Conservation (phyloP, 1,284 basidiomycete genomes). For the Sanghuangporus weigelae region DNA sequence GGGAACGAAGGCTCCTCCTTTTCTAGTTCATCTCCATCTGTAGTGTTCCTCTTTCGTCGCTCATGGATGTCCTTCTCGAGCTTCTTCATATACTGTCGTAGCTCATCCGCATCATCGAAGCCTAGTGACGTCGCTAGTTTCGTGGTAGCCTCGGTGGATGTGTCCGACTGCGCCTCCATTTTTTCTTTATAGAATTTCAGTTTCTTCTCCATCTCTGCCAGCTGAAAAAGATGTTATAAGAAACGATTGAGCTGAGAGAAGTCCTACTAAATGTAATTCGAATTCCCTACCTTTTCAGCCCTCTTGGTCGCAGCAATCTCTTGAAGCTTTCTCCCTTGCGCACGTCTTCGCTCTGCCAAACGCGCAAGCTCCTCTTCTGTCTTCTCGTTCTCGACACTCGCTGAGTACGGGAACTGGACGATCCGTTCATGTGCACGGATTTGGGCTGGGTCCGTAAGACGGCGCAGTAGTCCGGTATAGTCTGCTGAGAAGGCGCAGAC, state of each 20-base stretch:
- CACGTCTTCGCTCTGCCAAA: constrained; percentile 73
- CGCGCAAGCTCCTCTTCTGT: constrained; percentile 86
- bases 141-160: constrained; percentile 76
- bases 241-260: not conserved
- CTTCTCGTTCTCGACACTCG: constrained; percentile 76
- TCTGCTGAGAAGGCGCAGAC: constrained; percentile 84
- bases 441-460: constrained; percentile 56
- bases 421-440: constrained; percentile 68
- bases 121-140: constrained; percentile 62
- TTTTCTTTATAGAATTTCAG: constrained; percentile 68
- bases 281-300: constrained; percentile 68
- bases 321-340: constrained; percentile 84
- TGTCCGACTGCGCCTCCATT: constrained; percentile 57
- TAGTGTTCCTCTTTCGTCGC: constrained; percentile 68
- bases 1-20: constrained; percentile 83
- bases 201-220: constrained; percentile 80
- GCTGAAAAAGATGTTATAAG: constrained; percentile 32
- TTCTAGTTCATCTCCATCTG: constrained; percentile 52
- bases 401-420: constrained; percentile 80
- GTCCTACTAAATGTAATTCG: not conserved
- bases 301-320: constrained; percentile 89
- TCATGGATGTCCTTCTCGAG: constrained; percentile 66
- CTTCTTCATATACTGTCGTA: constrained; percentile 76
- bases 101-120: constrained; percentile 58
- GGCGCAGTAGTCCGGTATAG: constrained; percentile 66